phyloP scores from a whole-genome alignment of 192 early-diverging fungal genomes.

The Spizellomyces sp. region DNA sequence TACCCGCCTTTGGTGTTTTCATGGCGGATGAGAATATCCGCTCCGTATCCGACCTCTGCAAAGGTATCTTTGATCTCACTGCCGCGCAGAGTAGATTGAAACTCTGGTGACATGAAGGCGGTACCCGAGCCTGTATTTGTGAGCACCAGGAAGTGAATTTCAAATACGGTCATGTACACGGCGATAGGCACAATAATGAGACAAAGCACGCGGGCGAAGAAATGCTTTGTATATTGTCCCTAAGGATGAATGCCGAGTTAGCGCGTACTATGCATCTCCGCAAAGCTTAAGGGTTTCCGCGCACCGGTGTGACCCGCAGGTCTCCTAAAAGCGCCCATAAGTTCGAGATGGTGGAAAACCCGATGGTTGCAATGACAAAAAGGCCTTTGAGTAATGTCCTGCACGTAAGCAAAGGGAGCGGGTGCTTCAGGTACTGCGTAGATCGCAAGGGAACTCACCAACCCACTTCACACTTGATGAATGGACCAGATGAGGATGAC shows the following conservation, averaged over 20 bases:
- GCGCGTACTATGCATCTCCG: too few relatives aligned
- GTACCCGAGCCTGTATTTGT: constrained; percentile 40
- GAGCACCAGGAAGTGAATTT: constrained; percentile 50
- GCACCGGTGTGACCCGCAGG: constrained; percentile 32
- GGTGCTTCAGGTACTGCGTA: not conserved
- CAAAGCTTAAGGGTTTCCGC: not conserved
- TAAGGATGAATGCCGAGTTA: too few relatives aligned
- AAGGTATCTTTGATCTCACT: constrained; percentile 41
- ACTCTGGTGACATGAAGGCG: constrained; percentile 59
- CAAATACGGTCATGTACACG: constrained; percentile 51
- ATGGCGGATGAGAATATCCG: constrained; percentile 66
- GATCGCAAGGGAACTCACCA: constrained; percentile 29
- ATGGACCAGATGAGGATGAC: not conserved
- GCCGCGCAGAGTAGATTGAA: constrained; percentile 52
- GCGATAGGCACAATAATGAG: constrained; percentile 51
- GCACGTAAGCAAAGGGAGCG: not conserved
- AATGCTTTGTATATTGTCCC: constrained; percentile 39
- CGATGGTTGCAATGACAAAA: constrained; percentile 55
- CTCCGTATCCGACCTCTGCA: constrained; percentile 66
- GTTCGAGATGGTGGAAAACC: constrained; percentile 47
- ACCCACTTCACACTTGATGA: constrained; percentile 56
- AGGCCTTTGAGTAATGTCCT: constrained; percentile 32
- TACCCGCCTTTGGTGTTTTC: constrained; percentile 73
- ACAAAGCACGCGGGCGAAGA: constrained; percentile 48
- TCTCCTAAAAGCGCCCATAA: constrained; percentile 55